Conservation (phyloP, 768 basidiomycete species). For the Mycena olivaceomarginata region DNA sequence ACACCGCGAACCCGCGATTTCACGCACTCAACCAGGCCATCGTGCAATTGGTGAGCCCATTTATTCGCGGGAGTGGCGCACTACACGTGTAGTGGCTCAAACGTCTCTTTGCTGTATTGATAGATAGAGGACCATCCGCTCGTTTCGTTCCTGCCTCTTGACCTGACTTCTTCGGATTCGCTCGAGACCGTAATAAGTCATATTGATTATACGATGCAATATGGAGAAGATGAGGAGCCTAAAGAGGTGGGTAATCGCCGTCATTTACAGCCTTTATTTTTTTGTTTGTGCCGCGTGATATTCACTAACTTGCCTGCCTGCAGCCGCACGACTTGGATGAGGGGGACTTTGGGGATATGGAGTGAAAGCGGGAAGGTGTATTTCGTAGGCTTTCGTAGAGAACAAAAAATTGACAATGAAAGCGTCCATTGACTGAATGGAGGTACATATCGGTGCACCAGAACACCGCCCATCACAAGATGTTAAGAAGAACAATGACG, state of each 20-base stretch:
- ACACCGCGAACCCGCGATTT: conserved; percentile 84
- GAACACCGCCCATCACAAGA: conserved; percentile 10
- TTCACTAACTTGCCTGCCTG: conserved; percentile 43
- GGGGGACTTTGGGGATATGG: conserved; percentile 90
- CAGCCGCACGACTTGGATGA: conserved; percentile 96
- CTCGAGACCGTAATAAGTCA: conserved; percentile 94
- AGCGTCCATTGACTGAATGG: conserved; percentile 12
- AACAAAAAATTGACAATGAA: background rate
- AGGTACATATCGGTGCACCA: background rate
- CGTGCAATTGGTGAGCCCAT: conserved; percentile 87
- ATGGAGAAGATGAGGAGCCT: conserved; percentile 98
- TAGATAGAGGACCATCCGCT: conserved; percentile 99
- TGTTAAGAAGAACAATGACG: conserved; percentile 15
- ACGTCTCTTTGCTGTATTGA: conserved; percentile 24
- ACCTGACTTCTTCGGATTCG: conserved; percentile 92
- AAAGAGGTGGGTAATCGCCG: conserved; percentile 78
- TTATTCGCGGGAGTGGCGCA: conserved; percentile 36
- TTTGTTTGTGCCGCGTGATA: background rate
- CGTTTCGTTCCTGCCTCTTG: conserved; percentile 96
- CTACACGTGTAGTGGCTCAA: conserved; percentile 13
- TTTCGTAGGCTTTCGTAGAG: background rate
- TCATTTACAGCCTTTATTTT: background rate
- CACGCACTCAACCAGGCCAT: conserved; percentile 96
- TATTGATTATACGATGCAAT: conserved; percentile 99
- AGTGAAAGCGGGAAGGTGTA: conserved; percentile 58